These are phyloP conservation scores for Annulohypoxylon moriforme DNA, from an alignment of 495 filamentous ascomycete species.

Conservation along the genomic window DNA sequence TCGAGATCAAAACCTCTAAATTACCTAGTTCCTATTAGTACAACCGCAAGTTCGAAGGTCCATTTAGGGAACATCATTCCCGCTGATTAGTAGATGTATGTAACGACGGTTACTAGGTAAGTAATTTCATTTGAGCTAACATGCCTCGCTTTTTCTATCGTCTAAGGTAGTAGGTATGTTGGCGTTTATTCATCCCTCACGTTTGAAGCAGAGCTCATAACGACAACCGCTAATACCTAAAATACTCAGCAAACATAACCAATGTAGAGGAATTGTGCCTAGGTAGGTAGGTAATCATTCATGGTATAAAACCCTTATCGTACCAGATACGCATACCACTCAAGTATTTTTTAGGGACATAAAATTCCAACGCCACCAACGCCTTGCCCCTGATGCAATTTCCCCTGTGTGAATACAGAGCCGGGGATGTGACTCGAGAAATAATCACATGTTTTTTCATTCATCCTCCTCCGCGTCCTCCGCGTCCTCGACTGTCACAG, in stretches of 20 bases:
- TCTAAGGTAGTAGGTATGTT: slow-evolving; percentile 27
- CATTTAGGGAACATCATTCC: background rate
- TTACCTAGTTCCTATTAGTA: background rate
- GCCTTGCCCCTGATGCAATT: slow-evolving; percentile 50
- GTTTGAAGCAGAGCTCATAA: slow-evolving; percentile 6
- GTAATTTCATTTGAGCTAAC: slow-evolving; percentile 8
- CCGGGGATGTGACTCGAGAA: slow-evolving; percentile 12
- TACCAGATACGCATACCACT: slow-evolving; percentile 30
- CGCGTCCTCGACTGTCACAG: slow-evolving; percentile 56
- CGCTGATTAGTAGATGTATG: background rate
- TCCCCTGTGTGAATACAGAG: slow-evolving; percentile 37
- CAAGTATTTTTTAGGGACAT: slow-evolving; percentile 25
- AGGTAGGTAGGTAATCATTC: slow-evolving; percentile 14
- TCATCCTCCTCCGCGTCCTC: slow-evolving; percentile 47
- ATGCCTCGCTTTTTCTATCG: slow-evolving; percentile 12
- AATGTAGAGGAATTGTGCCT: slow-evolving; percentile 1
- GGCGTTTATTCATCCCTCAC: slow-evolving; percentile 1
- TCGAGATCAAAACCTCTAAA: background rate
- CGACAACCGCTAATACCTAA: slow-evolving; percentile 1
- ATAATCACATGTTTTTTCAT: slow-evolving; percentile 15
- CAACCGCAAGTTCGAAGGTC: background rate
- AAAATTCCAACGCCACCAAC: slow-evolving; percentile 47
- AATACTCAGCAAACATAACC: slow-evolving; percentile 13
- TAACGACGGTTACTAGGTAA: background rate
- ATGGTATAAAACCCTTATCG: slow-evolving; percentile 25